Conservation (phyloP, 1,284 basidiomycete species). For the Tranzscheliella williamsii region DNA sequence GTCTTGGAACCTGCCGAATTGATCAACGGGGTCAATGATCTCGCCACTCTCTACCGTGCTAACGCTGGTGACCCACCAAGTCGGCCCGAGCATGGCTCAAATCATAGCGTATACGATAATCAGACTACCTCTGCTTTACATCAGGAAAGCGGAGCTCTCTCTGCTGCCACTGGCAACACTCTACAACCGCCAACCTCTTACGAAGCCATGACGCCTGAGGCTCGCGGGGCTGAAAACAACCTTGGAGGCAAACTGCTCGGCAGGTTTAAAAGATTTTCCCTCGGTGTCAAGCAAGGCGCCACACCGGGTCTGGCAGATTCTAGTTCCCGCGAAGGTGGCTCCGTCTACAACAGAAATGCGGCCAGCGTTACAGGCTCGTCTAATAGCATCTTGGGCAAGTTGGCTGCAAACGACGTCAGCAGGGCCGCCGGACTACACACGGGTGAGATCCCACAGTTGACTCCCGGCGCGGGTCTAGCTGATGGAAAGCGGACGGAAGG, state of each 20-base stretch:
- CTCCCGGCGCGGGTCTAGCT: conserved; percentile 33
- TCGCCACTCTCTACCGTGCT: conserved; percentile 16
- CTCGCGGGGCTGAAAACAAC: conserved; percentile 29
- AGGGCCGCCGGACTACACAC: neutral
- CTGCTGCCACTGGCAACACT: conserved; percentile 1
- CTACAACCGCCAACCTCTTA: conserved; percentile 46
- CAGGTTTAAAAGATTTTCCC: conserved; percentile 45
- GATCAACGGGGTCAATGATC: conserved; percentile 38
- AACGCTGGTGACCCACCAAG: neutral
- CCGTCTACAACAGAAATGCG: neutral
- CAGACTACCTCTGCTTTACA: conserved; percentile 24
- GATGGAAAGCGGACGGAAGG: conserved; percentile 44
- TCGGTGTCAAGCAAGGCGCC: conserved; percentile 12
- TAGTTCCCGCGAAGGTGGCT: conserved; percentile 5
- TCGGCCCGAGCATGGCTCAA: conserved; percentile 7
- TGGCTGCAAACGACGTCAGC: conserved; percentile 1
- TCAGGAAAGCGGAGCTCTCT: conserved; percentile 1
- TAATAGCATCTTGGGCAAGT: conserved; percentile 12
- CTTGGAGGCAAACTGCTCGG: conserved; percentile 46
- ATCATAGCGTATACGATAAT: conserved; percentile 9
- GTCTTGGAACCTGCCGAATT: conserved; percentile 58
- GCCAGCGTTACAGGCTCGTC: neutral
- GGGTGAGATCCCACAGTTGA: conserved; percentile 32
- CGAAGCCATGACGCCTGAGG: conserved; percentile 52
- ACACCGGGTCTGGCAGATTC: neutral